Base-by-base conservation (phyloP, 495 filamentous ascomycete species). In the Cryomyces minteri region DNA sequence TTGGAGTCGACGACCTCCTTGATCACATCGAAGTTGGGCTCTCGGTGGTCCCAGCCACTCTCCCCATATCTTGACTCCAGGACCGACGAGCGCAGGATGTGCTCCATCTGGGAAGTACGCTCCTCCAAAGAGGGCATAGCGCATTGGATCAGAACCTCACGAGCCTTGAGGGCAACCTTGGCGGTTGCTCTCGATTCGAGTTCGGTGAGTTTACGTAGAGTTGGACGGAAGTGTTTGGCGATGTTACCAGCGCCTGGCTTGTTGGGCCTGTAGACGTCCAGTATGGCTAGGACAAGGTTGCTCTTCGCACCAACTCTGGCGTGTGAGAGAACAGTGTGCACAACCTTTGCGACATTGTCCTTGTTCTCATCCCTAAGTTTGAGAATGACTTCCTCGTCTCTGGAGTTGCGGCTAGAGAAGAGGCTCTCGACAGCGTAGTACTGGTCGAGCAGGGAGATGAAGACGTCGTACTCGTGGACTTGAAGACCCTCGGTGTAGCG, bases 1-100 rank as follows among this genome's bases (percentile, higher is more conserved):
- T 90, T 90, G 32, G 90, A 96, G 64, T 98, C 90, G 40, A 98
- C 84, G 39, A 98, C 90, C 60, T 98, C 90, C 67, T 93, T 90
- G 61, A 98, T 75, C 54, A 88, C 69, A 38, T 85, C 76, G 42
- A 87, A 64, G 58, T 80, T 79, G 12, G 90, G 90, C 57, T 94
- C 84, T 51, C 92, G 76, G 64, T 98, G 90, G 43, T 94, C 88
- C 86, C 85, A 95, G 39, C 88, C 87, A 38, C 84, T 92, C 69
- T 98, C 90, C 32, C 90, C 90, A 58, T 98, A 98, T 53, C 83
- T 77, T 36, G 88, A 93, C 62, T 96, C 86, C 5, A 95, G 77
- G n/a, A 98, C 90, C 2, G 92, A 88, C 32, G 90, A 93, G 36
- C 88, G 84, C 32, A 98, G 73, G 54, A 98, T 98, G 63, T 95